Conservation (phyloP, 192 early-diverging fungal genomes). For the Coemansia sp. region DNA sequence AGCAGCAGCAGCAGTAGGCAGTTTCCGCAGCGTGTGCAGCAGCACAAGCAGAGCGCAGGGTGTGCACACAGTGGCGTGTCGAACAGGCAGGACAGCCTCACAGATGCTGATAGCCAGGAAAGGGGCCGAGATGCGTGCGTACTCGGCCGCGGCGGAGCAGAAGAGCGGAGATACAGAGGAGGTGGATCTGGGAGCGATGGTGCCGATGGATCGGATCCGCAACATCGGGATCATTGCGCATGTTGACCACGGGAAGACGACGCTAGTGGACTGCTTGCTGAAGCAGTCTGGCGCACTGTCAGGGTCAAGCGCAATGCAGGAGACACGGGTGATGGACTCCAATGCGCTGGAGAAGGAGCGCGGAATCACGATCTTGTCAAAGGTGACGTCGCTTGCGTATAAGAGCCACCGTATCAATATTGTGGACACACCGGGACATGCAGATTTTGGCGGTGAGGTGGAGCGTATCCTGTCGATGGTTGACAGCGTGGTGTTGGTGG, state of each 20-base stretch:
- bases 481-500: conserved; percentile 83
- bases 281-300: conserved; percentile 59
- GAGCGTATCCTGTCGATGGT: conserved; percentile 89
- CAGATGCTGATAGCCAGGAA: background rate
- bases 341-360: conserved; percentile 81
- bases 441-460: conserved; percentile 74
- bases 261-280: conserved; percentile 65
- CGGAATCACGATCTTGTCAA: conserved; percentile 87
- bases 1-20: background rate
- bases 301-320: conserved; percentile 57
- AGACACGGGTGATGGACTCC: conserved; percentile 81
- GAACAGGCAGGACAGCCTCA: background rate
- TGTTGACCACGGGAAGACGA: conserved; percentile 87
- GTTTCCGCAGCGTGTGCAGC: background rate
- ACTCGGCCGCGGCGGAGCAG: conserved; percentile 4
- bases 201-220: conserved; percentile 53
- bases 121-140: background rate
- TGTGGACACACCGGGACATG: conserved; percentile 83
- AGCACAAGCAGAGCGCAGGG: background rate
- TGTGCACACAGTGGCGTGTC: background rate
- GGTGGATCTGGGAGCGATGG: conserved; percentile 46
- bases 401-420: conserved; percentile 80
- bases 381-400: conserved; percentile 76
- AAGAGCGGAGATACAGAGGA: background rate
- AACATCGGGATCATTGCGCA: conserved; percentile 69